phyloP scores from a whole-genome alignment of 129 eudicot genomes.

The Erigeron canadensis region DNA sequence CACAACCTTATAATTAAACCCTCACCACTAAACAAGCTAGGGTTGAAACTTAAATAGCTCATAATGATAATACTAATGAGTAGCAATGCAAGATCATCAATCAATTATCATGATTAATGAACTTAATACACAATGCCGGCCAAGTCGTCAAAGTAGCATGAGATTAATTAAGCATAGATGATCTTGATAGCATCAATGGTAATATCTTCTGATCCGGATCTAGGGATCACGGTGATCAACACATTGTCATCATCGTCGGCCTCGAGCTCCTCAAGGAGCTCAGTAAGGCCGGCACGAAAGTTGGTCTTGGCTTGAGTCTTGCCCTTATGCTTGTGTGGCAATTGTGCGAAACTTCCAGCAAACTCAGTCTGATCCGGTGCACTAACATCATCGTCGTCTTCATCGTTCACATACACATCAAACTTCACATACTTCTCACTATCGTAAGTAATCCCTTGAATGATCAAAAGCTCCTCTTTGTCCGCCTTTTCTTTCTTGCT shows the following conservation, averaged over 20 bases:
- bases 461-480: conserved; percentile 48
- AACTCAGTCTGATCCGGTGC: conserved; percentile 63
- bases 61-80: background rate
- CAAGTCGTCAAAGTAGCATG: conserved; percentile 13
- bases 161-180: conserved; percentile 32
- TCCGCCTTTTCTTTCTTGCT: conserved; percentile 48
- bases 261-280: conserved; percentile 54
- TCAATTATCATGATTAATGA: background rate
- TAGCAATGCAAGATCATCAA: background rate
- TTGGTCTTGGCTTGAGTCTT: conserved; percentile 35
- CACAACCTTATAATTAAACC: background rate
- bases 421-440: conserved; percentile 47
- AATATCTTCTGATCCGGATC: conserved; percentile 39
- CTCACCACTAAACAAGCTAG: background rate
- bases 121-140: no score
- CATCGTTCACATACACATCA: conserved; percentile 61
- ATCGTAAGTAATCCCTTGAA: conserved; percentile 49
- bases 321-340: conserved; percentile 44
- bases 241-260: conserved; percentile 56
- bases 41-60: background rate
- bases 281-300: conserved; percentile 54
- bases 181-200: conserved; percentile 53
- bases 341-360: conserved; percentile 54
- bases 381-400: conserved; percentile 48
- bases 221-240: conserved; percentile 52